Conservation (phyloP, 2,329 filamentous ascomycete species). For the Dryadomyces quercus-mongolicae region DNA sequence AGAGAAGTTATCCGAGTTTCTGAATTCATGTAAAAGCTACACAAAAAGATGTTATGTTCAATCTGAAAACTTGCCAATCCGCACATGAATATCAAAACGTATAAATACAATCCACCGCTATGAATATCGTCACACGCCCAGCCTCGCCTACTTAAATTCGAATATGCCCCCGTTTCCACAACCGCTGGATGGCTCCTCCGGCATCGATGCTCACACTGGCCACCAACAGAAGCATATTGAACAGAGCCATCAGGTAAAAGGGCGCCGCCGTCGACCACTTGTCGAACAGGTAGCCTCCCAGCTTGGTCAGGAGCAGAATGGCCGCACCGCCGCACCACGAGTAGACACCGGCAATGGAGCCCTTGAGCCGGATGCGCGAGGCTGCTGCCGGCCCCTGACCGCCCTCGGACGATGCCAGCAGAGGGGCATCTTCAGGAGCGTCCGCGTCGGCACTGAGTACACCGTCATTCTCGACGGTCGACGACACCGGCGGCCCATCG, state of each 20-base stretch:
- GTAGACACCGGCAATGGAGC: slow-evolving; percentile 89
- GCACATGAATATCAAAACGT: neutral
- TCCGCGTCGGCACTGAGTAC: neutral
- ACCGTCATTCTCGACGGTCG: too few species aligned
- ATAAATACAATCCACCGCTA: neutral
- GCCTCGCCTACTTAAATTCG: neutral
- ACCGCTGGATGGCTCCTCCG: slow-evolving; percentile 18
- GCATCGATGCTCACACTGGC: slow-evolving; percentile 40
- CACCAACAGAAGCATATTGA: slow-evolving; percentile 64
- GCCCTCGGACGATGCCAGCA: slow-evolving; percentile 17
- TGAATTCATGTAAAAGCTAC: too few species aligned
- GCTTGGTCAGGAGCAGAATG: slow-evolving; percentile 82
- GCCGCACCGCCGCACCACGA: slow-evolving; percentile 81
- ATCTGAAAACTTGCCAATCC: too few species aligned
- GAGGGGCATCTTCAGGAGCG: slow-evolving; percentile 26
- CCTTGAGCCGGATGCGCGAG: slow-evolving; percentile 59
- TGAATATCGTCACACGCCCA: neutral
- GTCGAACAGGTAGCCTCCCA: slow-evolving; percentile 82
- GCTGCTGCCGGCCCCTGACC: slow-evolving; percentile 14
- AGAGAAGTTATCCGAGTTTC: too few species aligned
- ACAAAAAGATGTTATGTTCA: too few species aligned
- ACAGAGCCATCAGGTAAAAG: slow-evolving; percentile 87
- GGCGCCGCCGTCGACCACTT: slow-evolving; percentile 60
- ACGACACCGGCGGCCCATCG: slow-evolving; percentile 31
- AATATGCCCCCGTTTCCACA: neutral